Conservation (phyloP, 306 rosid genomes). For the Cyamopsis tetragonoloba region DNA sequence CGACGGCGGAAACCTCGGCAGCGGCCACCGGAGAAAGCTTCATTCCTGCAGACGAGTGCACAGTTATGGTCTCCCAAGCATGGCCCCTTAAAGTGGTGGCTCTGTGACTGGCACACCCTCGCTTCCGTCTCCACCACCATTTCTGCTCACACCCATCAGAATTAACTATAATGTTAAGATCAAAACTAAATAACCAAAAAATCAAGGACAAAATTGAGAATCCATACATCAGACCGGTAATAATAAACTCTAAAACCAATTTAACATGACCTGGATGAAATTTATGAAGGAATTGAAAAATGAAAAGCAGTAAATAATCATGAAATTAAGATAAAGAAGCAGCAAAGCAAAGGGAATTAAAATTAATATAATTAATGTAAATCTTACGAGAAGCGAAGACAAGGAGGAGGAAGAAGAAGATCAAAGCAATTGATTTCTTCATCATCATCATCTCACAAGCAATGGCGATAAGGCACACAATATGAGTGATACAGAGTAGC, state of each 20-base stretch:
- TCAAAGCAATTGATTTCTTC: constrained; percentile 23
- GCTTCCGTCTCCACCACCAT: constrained; percentile 36
- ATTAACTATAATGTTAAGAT: no score
- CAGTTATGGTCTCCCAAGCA: constrained; percentile 35
- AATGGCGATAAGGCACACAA: no score
- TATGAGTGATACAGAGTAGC: no score
- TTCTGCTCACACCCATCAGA: neutral
- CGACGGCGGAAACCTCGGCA: constrained; percentile 49
- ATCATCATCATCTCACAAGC: neutral
- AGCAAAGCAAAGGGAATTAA: no score
- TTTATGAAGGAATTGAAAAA: neutral
- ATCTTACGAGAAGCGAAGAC: constrained; percentile 38
- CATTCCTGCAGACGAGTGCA: constrained; percentile 37
- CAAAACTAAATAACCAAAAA: no score
- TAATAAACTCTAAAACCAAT: no score
- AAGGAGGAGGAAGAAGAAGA: constrained; percentile 28
- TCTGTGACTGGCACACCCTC: constrained; percentile 39
- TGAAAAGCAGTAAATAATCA: neutral
- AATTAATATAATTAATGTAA: no score
- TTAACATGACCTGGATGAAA: no score
- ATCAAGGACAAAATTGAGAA: no score
- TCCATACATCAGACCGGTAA: no score
- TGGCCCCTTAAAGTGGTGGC: constrained; percentile 36
- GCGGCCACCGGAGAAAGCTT: constrained; percentile 46
- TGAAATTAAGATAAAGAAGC: no score